Conservation (phyloP, 495 filamentous ascomycete genomes). For the Hypoxylon lenormandii region DNA sequence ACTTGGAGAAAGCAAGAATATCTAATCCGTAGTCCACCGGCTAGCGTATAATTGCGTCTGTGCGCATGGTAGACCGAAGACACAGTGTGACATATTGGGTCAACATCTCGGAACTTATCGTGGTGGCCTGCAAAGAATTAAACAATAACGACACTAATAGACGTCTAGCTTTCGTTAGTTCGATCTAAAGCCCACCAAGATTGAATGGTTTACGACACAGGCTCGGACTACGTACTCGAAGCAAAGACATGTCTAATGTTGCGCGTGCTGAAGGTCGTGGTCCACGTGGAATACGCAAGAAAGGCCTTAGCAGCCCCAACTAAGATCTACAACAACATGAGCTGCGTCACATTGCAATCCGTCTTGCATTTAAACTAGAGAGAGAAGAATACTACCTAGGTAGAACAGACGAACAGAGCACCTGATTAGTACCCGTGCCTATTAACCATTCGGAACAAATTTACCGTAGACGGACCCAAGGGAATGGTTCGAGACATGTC, state of each 20-base stretch:
- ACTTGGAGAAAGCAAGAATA: too few relatives aligned
- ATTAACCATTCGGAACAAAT: conserved; percentile 23
- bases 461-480: conserved; percentile 10
- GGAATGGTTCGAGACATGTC: conserved; percentile 19
- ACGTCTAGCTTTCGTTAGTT: conserved; percentile 10
- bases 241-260: conserved; percentile 23
- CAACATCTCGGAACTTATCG: not conserved
- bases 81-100: too few relatives aligned
- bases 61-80: too few relatives aligned
- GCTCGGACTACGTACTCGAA: conserved; percentile 1
- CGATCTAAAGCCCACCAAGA: not conserved
- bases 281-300: conserved; percentile 26
- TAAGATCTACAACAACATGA: not conserved
- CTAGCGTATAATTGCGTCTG: too few relatives aligned
- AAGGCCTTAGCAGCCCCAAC: not conserved
- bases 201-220: conserved; percentile 6
- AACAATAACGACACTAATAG: conserved; percentile 12
- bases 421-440: too few relatives aligned
- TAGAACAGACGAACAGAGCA: too few relatives aligned
- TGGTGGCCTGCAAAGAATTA: conserved; percentile 4
- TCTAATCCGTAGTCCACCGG: too few relatives aligned
- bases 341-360: not conserved
- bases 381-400: too few relatives aligned
- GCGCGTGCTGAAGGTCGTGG: conserved; percentile 14
- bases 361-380: too few relatives aligned